These are phyloP conservation scores for Phoma sp. DNA, from an alignment of 2,329 filamentous ascomycete genomes.

Conservation along the genomic window DNA sequence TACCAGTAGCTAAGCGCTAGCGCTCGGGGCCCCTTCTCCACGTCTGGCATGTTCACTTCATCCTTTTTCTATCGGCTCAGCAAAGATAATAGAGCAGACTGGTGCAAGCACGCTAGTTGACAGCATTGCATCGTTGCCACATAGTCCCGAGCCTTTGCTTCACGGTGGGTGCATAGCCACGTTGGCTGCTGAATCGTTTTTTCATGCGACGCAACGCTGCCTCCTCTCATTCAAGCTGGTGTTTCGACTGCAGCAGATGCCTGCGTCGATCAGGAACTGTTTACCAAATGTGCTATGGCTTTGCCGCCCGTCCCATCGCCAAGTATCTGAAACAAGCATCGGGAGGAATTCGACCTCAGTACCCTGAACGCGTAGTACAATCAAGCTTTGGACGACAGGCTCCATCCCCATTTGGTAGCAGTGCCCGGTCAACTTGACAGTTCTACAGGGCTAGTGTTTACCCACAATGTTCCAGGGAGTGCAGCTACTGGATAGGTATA, in stretches of 20 bases:
- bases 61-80: background rate
- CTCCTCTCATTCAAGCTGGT: constrained; percentile 12
- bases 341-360: constrained; percentile 9
- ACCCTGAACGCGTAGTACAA: constrained; percentile 10
- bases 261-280: constrained; percentile 27
- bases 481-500: constrained; percentile 25
- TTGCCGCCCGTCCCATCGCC: constrained; percentile 11
- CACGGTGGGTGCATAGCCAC: background rate
- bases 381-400: constrained; percentile 21
- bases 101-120: background rate
- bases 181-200: background rate
- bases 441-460: constrained; percentile 12
- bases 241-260: constrained; percentile 24
- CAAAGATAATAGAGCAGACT: background rate
- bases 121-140: too few relatives aligned
- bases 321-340: constrained; percentile 22
- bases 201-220: background rate
- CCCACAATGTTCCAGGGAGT: constrained; percentile 11
- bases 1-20: background rate
- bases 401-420: constrained; percentile 15
- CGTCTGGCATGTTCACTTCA: constrained; percentile 2
- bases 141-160: background rate
- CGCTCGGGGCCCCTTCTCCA: constrained; percentile 2
- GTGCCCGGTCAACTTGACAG: constrained; percentile 16
- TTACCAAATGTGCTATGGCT: constrained; percentile 6